Evolutionary conservation across 495 filamentous ascomycete genomes (phyloP).

Genomic region (Podospora pseudoanserina): DNA sequence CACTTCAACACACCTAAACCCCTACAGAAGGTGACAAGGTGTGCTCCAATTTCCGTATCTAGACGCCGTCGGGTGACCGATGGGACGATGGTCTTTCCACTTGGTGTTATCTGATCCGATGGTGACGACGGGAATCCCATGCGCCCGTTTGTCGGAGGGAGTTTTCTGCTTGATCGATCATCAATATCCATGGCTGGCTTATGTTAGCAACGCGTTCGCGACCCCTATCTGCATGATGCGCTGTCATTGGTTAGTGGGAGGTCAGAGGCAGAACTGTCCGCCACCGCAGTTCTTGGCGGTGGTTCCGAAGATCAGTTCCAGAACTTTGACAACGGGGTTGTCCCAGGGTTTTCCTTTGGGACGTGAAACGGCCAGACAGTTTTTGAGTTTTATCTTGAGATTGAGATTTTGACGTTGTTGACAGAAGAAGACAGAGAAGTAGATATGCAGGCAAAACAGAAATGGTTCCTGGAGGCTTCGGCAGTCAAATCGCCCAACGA

Average conservation of each 20-base stretch:
- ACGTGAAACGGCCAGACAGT: background rate
- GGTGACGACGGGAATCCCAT: background rate
- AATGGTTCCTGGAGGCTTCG: background rate
- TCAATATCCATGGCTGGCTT: background rate
- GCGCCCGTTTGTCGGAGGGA: background rate
- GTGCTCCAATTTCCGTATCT: conserved; percentile 3
- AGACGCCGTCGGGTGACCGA: conserved; percentile 7
- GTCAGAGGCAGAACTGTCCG: background rate
- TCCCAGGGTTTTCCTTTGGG: background rate
- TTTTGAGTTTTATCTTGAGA: background rate
- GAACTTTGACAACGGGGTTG: background rate
- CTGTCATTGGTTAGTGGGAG: background rate
- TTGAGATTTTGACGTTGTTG: background rate
- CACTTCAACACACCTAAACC: background rate
- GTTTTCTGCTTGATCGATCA: background rate
- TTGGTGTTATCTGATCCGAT: background rate
- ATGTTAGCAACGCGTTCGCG: background rate
- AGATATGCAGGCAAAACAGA: background rate
- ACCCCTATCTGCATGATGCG: background rate
- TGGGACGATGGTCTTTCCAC: conserved; percentile 5
- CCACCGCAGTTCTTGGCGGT: background rate
- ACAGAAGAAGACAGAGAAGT: background rate
- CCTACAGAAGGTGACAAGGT: too few relatives aligned
- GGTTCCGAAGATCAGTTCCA: background rate
- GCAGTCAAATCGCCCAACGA: background rate